Base-by-base conservation (phyloP, 140 eudicot species). In the Stevia rebaudiana region DNA sequence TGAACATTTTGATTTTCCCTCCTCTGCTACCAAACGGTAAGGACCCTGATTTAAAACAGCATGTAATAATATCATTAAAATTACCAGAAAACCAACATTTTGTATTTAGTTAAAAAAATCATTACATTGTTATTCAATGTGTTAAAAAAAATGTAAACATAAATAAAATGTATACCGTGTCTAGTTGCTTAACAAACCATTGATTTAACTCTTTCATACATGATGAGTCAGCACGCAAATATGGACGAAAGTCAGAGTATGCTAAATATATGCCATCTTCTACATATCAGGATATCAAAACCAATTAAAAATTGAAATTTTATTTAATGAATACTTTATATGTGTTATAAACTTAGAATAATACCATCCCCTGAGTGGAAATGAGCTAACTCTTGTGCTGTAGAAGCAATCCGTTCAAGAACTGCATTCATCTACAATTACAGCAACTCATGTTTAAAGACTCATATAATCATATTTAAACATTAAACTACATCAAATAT, bases 291-390 rank as follows among this genome's bases (percentile, higher is more conserved):
- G n/a, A 63, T n/a, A 61, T 13, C 62, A 66, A 58, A 43, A 66
- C 55, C 71, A 24, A 47, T 52, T 16, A 42, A 40, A 18, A 55
- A 56, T 18, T 48, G 39, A 53, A 53, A 21, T 28, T 9, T 31
- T 56, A 12, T 58, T 59, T 19, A 41, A n/a, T 55, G 46, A 17
- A 36, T 4, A 12, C 25, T 60, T 52, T 13, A 44, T 33, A 53
- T 6, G 10, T 63, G n/a, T 39, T 28, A n/a, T n/a, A n/a, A n/a
- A n/a, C n/a, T n/a, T n/a, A 30, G 18, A 51, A 43, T 46, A 35
- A 13, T 81, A 92, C 98, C 98, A 69, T 92, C 96, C 48, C 98
- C 96, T 16, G 98, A 92, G 80, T 92, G 98, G 76, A 88, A 85
- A 55, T 81, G 99, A 35, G 95, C 87, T 85, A 92, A 74, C 76